Evolutionary conservation across 2,329 filamentous ascomycete genomes (phyloP), one percentile per base, ranked within the genome.

Genomic region (Paraconiothyrium sp.): DNA sequence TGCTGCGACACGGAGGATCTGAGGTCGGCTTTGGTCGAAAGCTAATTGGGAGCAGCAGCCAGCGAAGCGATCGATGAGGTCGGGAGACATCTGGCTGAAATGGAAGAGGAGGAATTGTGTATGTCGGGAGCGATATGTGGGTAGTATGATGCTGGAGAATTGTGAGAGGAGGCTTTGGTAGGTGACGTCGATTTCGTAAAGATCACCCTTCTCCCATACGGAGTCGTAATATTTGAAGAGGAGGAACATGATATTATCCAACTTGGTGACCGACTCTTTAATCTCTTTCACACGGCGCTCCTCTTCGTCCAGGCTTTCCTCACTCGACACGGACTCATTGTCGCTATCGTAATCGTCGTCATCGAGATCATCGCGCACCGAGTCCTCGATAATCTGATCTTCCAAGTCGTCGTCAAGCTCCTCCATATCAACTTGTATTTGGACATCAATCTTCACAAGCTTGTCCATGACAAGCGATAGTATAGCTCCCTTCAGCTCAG

Each of bases 51-150:
- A 86, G 66, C 94, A 91, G 27, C 89, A 90, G 37, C 90, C 90
- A 47, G 92, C 90, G 73, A 98, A 98, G 52, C 89, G 87, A 72
- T 95, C 92, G 60, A 92, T 90, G 51, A 97, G 87, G 48, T 87
- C 85, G 34, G 91, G 89, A 9, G 92, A 92, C 60, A 87, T 87
- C 78, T 99, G 94, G 16, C 92, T 92, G 76, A 97, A 97, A 79
- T 97, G 94, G 80, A 99, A 99, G 54, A 98, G 86, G 51, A 99
- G 87, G 71, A 98, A 99, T 73, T 99, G 95, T 0, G 93, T 93
- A 77, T 98, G 94, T 37, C 95, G 90, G 27, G 93, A 97, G 68
- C 93, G 92, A 76, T 95, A 93, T 14, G 93, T 96, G 3, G 94
- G 93, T 34, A 99, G 85, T 61, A 99, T 93, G 72, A 93, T 92